Evolutionary conservation across 768 basidiomycete species (phyloP), one percentile per base, ranked within the genome.

Genomic region (Leucosporidium scottii): DNA sequence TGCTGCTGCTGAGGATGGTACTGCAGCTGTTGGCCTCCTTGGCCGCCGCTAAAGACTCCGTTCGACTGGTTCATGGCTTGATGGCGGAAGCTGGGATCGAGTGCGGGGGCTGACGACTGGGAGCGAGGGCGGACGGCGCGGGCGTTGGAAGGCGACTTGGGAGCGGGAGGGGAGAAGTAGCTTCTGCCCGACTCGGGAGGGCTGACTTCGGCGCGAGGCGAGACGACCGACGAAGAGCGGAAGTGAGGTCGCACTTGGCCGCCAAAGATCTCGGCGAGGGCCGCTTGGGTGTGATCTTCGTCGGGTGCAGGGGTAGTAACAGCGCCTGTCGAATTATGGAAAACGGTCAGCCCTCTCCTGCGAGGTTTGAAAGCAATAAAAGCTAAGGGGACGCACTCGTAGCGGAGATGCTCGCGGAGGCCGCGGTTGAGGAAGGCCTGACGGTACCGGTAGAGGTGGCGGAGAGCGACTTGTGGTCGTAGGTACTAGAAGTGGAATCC

Each of bases 261-360:
- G 1, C 65, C 61, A 59, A 72, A 72, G 67, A 72, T 69, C 62
- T 68, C 67, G 34, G 67, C 71, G 25, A 72, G 62, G 15, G 65
- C 58, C 25, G 65, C 59, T 15, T 69, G 67, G 0, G 64, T 65
- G 60, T 61, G 27, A 21, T 61, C 60, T 30, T 39, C 39, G n/a
- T n/a, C 59, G 39, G 36, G 59, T 25, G 57, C 56, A 15, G 30
- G 1, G 17, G 63, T 3, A 10, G 50, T 50, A 3, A 65, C 51
- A n/a, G 54, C 6, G 15, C 13, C 39, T 44, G 39, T 44, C 15
- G 39, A 8, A 12, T 12, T 6, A 13, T 44, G 30, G 31, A 21
- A 27, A 13, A 7, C 47, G 20, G 15, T 23, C 8, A 23, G 27
- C 21, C 2, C 36, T 8, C 25, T 28, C 3, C 34, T 20, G 54